Evolutionary conservation across 1,284 basidiomycete genomes (phyloP).

Genomic region (Ceratobasidium sp.): DNA sequence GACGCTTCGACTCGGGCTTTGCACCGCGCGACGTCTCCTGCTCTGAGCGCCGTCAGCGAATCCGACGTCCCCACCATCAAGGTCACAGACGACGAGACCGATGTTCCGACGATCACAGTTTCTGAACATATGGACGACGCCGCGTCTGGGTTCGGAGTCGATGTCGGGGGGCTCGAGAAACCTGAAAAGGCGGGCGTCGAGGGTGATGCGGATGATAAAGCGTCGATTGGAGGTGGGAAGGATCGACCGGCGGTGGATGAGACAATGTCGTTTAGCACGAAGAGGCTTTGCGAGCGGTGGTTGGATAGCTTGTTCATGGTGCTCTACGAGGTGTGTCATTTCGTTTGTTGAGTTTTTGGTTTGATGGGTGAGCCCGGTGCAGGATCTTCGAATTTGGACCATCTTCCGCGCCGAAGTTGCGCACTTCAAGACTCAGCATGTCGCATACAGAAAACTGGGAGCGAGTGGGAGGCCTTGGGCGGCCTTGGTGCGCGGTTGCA

Average conservation of each 20-base stretch:
- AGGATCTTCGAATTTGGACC: conserved; percentile 98
- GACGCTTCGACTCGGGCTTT: conserved; percentile 71
- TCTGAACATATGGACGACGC: conserved; percentile 61
- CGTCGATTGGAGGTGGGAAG: conserved; percentile 45
- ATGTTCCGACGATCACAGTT: conserved; percentile 87
- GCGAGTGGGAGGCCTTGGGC: conserved; percentile 98
- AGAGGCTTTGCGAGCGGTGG: conserved; percentile 97
- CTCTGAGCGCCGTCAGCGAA: conserved; percentile 35
- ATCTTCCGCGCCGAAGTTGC: conserved; percentile 98
- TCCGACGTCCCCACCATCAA: conserved; percentile 45
- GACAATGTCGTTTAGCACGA: conserved; percentile 93
- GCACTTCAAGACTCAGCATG: conserved; percentile 97
- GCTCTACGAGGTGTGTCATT: conserved; percentile 80
- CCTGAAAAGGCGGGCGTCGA: conserved; percentile 67
- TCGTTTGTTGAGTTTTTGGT: not conserved
- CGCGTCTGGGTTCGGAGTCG: conserved; percentile 45
- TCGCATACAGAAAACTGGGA: conserved; percentile 95
- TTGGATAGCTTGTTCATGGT: conserved; percentile 99
- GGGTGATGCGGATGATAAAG: conserved; percentile 47
- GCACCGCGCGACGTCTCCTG: not conserved
- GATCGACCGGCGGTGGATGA: conserved; percentile 48
- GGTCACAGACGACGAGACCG: conserved; percentile 46
- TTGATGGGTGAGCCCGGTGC: not conserved
- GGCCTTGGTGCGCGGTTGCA: conserved; percentile 91
- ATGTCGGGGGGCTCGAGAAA: conserved; percentile 56